phyloP scores from a whole-genome alignment of 768 basidiomycete species.

The Mycena floridula region DNA sequence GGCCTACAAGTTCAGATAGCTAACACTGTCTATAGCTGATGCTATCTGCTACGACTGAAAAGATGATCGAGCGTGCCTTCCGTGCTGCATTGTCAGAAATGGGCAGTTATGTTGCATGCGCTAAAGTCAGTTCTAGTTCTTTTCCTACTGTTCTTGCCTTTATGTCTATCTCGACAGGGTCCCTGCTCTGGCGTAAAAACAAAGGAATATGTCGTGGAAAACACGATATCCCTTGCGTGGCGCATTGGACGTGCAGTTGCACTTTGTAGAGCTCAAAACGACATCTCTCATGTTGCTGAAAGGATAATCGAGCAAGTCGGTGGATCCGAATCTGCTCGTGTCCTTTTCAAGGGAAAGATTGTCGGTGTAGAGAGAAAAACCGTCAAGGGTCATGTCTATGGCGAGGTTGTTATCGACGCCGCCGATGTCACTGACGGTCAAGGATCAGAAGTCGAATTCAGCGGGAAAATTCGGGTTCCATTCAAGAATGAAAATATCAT shows the following conservation, averaged over 20 bases:
- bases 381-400: constrained; percentile 34
- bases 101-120: constrained; percentile 38
- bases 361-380: constrained; percentile 34
- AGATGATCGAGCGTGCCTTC: constrained; percentile 27
- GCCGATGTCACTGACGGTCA: constrained; percentile 16
- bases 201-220: constrained; percentile 29
- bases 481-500: constrained; percentile 54
- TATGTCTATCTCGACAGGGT: too few relatives aligned
- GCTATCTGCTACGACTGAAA: constrained; percentile 28
- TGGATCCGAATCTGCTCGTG: constrained; percentile 26
- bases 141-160: too few relatives aligned
- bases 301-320: constrained; percentile 30
- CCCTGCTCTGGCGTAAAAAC: constrained; percentile 27
- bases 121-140: too few relatives aligned
- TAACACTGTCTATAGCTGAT: too few relatives aligned
- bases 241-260: constrained; percentile 49
- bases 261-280: constrained; percentile 33
- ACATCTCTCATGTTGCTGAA: constrained; percentile 29
- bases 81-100: constrained; percentile 38
- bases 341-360: constrained; percentile 48
- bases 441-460: constrained; percentile 26
- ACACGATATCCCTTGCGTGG: constrained; percentile 53
- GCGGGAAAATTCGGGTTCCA: constrained; percentile 32
- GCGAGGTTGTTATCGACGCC: constrained; percentile 26
- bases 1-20: too few relatives aligned